Base-by-base conservation (phyloP, 75 land plant genomes). In the Selaginella tamariscina region DNA sequence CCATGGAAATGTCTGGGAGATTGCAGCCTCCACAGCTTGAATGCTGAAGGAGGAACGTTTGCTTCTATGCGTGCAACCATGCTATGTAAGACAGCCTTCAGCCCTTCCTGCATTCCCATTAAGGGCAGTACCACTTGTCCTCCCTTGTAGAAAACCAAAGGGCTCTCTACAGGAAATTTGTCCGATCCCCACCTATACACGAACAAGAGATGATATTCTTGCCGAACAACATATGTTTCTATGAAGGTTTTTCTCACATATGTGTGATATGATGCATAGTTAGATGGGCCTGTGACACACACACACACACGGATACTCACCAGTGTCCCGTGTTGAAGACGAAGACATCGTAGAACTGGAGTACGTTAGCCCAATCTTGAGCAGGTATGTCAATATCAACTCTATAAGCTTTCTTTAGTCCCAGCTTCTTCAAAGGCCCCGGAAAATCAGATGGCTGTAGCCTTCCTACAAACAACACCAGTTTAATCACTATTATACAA, bases 1-100 rank as follows among this genome's bases (percentile, higher is more conserved):
- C 86, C 88, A 73, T 81, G 69, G 64, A 93, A 93, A 72, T 93
- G 98, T 31, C 98, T 80, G n/a, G 98, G 98, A 0, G 98, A 89
- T 44, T 93, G 98, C 29, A 81, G 67, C 21, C 95, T 80, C 98
- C 98, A 93, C 32, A 93, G 75, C 80, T 84, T 86, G 66, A 93
- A 39, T 2, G 73, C 82, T 9, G 68, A 71, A 24, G 66, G 56
- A 18, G 90, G 95, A 60, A 89, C 72, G 31, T 55, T 70, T 29
- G 32, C 73, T 65, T 86, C 78, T 26, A 86, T 84, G 70, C 77
- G 71, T 9, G 85, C 66, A 22, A 83, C 73, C 86, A 85, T 86
- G 56, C 70, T 79, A 30, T 78, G 33, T 18, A 93, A 78, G 32
- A 93, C 98, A 32, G 76, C 78, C 64, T 80, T 44, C 31, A 89